A percentile compares a stretch with the other conserved stretches of the same genome.
These are phyloP conservation scores for Leccinum pallidistipes DNA, from an alignment of 1,284 basidiomycete species.

Conservation along the genomic window DNA sequence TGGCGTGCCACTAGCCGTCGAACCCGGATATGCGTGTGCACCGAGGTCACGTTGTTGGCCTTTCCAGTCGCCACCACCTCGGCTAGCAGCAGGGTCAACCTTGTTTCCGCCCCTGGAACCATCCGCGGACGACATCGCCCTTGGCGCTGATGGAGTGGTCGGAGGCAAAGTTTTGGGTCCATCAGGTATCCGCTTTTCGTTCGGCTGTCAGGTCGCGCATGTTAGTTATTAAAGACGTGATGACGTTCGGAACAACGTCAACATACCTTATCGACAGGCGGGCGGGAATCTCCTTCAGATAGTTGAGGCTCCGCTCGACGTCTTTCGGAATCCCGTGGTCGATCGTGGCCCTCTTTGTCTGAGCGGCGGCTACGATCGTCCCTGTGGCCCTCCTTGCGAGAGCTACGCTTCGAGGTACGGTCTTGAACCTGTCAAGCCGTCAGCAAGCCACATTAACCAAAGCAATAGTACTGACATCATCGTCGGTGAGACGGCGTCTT, in stretches of 20 bases:
- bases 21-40: slow-evolving; percentile 26
- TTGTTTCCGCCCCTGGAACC: slow-evolving; percentile 39
- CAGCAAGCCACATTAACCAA: slow-evolving; percentile 14
- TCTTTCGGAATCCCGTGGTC: slow-evolving; percentile 64
- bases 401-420: slow-evolving; percentile 67
- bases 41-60: slow-evolving; percentile 34
- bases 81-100: slow-evolving; percentile 36
- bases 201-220: slow-evolving; percentile 34
- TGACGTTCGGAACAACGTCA: not conserved
- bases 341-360: slow-evolving; percentile 70
- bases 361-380: slow-evolving; percentile 66
- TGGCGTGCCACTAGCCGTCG: slow-evolving; percentile 16
- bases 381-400: slow-evolving; percentile 72
- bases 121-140: slow-evolving; percentile 60
- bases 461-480: slow-evolving; percentile 48
- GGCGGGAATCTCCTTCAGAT: slow-evolving; percentile 45
- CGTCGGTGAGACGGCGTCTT: slow-evolving; percentile 62
- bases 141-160: slow-evolving; percentile 66
- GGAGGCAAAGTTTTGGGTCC: slow-evolving; percentile 55
- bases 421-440: slow-evolving; percentile 49
- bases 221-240: slow-evolving; percentile 7
- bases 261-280: slow-evolving; percentile 59
- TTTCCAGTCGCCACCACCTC: slow-evolving; percentile 35
- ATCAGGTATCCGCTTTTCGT: slow-evolving; percentile 60
- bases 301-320: slow-evolving; percentile 63